Conservation (phyloP, 805 yeast species). For the Yarrowia divulgata region DNA sequence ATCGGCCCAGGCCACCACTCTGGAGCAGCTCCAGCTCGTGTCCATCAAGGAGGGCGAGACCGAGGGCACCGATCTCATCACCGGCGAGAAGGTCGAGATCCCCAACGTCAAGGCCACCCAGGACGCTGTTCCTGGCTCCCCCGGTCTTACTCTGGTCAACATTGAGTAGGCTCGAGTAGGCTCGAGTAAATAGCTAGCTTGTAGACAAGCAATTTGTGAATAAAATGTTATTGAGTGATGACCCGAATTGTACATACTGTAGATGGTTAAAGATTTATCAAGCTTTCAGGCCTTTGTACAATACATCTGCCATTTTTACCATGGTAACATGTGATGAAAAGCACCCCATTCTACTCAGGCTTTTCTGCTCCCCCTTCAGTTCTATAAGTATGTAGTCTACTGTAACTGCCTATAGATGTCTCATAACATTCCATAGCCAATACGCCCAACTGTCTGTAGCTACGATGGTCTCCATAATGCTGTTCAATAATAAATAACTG, state of each 20-base stretch:
- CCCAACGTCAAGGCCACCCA: constrained; percentile 71
- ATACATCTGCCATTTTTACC: too few relatives aligned
- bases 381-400: too few relatives aligned
- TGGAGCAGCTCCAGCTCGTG: constrained; percentile 66
- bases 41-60: constrained; percentile 67
- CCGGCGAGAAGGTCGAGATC: constrained; percentile 74
- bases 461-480: not conserved
- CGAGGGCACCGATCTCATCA: constrained; percentile 66
- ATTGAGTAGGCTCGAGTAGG: constrained; percentile 49
- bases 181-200: too few relatives aligned
- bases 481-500: constrained; percentile 17
- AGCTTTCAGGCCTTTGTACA: too few relatives aligned
- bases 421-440: too few relatives aligned
- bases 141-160: constrained; percentile 82
- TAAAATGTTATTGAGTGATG: not conserved
- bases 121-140: constrained; percentile 86
- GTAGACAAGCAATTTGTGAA: not conserved
- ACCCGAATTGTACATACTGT: not conserved
- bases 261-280: too few relatives aligned
- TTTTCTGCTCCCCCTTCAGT: too few relatives aligned
- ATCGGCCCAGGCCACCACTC: constrained; percentile 66
- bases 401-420: too few relatives aligned
- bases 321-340: too few relatives aligned
- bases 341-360: too few relatives aligned
- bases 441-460: too few relatives aligned